Evolutionary conservation across 2,329 filamentous ascomycete genomes (phyloP), one percentile per base, ranked within the genome.

Genomic region (Colletotrichum plurivorum): DNA sequence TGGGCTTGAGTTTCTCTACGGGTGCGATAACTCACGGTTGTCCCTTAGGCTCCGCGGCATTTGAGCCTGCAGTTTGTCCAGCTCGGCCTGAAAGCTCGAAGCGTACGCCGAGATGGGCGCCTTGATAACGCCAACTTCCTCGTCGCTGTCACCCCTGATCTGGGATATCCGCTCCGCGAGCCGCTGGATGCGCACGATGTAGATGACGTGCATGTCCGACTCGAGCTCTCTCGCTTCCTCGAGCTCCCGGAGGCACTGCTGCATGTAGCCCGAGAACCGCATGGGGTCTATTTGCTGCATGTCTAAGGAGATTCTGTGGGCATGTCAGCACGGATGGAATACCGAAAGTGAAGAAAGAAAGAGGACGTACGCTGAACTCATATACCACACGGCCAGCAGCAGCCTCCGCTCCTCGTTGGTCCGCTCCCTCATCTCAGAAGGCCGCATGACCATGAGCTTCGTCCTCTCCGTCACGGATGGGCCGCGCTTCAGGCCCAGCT

Each of bases 381-480:
- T 70, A 67, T 87, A 89, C 83, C 87, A 89, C 2, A 85, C 83
- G 0, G 85, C 87, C 1, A 87, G 77, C 0, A 88, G 78, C 0
- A 83, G 80, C n/a, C 87, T 80, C 10, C 83, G 80, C 69, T 89
- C 87, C 46, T 89, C 87, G 8, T 85, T 82, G 0, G 83, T 85
- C 4, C 85, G 81, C 2, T 76, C 74, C 22, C 73, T 76, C 0
- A 81, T 78, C 36, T 78, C 73, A 16, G 79, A 78, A 0, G 82
- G 82, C 22, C 81, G 76, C 3, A 82, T 76, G 3, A 84, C 78
- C 75, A 85, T 78, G 9, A 85, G 70, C 31, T 78, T 80, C 0
- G 80, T 82, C 41, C 82, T 79, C 66, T 87, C 84, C 3, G 80
- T 78, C 4, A 81, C 60, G 1, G 76, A 80, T 0, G 84, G 82